Conservation (phyloP, 257 asterid species). For the Jacaranda copaia region DNA sequence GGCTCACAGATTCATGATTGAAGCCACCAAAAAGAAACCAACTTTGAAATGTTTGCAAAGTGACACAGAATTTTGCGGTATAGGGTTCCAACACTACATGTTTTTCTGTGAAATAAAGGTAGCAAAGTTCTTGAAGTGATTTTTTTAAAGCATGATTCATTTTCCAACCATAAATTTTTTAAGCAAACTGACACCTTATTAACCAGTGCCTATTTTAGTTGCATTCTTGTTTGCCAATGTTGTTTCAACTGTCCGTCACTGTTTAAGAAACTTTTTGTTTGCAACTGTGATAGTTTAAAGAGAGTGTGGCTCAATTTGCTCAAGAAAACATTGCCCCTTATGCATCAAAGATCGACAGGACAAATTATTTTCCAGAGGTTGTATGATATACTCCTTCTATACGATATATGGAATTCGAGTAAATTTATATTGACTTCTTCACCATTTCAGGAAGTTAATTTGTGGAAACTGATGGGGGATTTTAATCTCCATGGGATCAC, state of each 20-base stretch:
- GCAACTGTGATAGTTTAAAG: conserved; percentile 72
- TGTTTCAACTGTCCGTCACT: conserved; percentile 4
- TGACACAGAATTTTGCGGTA: background rate
- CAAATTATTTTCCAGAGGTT: conserved; percentile 90
- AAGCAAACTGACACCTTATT: no score
- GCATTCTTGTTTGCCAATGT: conserved; percentile 1
- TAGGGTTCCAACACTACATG: no score
- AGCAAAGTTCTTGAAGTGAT: no score
- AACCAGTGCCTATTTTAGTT: background rate
- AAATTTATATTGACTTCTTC: conserved; percentile 29
- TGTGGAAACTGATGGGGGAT: conserved; percentile 98
- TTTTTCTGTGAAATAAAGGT: no score
- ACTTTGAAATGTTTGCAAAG: background rate
- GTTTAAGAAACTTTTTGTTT: conserved; percentile 1
- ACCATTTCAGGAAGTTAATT: conserved; percentile 75
- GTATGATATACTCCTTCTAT: conserved; percentile 1
- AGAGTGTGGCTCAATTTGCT: conserved; percentile 93
- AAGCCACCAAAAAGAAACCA: conserved; percentile 9
- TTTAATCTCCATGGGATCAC: conserved; percentile 96
- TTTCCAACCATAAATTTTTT: no score
- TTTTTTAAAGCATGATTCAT: no score
- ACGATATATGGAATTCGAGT: conserved; percentile 3
- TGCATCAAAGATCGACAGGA: conserved; percentile 82
- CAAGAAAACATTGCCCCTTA: conserved; percentile 94
- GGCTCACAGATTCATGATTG: background rate